Conservation (phyloP, 768 basidiomycete genomes). For the Gelatoporia subvermispora region DNA sequence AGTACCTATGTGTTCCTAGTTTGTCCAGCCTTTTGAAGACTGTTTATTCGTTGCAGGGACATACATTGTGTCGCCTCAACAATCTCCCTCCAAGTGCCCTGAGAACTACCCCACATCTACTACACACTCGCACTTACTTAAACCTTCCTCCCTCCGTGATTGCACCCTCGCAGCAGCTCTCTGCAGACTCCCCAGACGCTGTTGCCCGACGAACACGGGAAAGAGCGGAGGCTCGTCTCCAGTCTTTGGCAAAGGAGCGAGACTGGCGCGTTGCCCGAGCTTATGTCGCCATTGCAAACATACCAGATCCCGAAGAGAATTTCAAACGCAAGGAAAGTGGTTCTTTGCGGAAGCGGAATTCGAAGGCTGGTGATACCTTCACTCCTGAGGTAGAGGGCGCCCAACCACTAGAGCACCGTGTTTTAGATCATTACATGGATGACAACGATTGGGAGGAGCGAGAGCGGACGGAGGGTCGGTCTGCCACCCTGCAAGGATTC, state of each 20-base stretch:
- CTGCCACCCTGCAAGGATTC: slow-evolving; percentile 18
- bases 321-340: slow-evolving; percentile 2
- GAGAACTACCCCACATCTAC: slow-evolving; percentile 65
- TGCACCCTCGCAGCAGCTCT: slow-evolving; percentile 18
- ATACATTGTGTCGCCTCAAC: slow-evolving; percentile 61
- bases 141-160: slow-evolving; percentile 42
- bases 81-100: slow-evolving; percentile 60
- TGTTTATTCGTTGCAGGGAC: no score
- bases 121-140: slow-evolving; percentile 62
- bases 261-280: slow-evolving; percentile 64
- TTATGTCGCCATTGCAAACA: slow-evolving; percentile 64
- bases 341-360: slow-evolving; percentile 2
- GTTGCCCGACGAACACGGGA: slow-evolving; percentile 41
- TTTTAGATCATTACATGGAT: slow-evolving; percentile 56
- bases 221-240: slow-evolving; percentile 55
- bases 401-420: slow-evolving; percentile 39
- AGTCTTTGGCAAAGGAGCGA: slow-evolving; percentile 62
- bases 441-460: slow-evolving; percentile 64
- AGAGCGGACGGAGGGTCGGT: slow-evolving; percentile 29
- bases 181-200: slow-evolving; percentile 28
- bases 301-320: slow-evolving; percentile 15
- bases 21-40: not conserved
- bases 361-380: no score
- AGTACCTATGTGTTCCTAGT: slow-evolving; percentile 23
- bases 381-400: not conserved